Evolutionary conservation across 2,329 filamentous ascomycete species (phyloP).

Genomic region (Tolypocladium inflatum): DNA sequence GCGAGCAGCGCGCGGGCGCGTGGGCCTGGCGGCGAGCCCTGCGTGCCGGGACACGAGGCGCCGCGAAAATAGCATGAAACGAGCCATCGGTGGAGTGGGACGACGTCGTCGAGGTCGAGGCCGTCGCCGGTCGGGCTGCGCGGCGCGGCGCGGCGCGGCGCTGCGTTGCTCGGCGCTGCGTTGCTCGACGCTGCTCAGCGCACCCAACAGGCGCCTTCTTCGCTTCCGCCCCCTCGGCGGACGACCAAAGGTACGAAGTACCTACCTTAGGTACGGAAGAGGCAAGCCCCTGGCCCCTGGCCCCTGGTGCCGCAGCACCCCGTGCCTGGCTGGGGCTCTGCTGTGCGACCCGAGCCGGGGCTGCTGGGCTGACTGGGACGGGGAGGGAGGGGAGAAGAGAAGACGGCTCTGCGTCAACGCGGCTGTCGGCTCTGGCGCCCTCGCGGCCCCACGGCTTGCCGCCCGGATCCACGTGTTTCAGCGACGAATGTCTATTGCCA

Average conservation of each 20-base stretch:
- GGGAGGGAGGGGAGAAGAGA: not conserved
- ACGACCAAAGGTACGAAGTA: no score
- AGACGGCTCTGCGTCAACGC: not conserved
- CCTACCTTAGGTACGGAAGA: not conserved
- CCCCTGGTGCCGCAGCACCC: not conserved
- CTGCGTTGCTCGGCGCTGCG: no score
- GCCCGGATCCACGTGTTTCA: conserved; percentile 9
- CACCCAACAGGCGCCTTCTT: not conserved
- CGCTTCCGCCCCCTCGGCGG: no score
- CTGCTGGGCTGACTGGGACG: not conserved
- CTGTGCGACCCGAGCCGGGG: not conserved
- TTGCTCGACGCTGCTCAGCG: no score
- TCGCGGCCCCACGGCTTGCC: not conserved
- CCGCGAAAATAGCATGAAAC: not conserved
- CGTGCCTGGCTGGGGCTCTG: not conserved
- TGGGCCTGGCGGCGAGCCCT: not conserved
- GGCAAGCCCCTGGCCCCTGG: not conserved
- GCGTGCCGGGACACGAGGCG: not conserved
- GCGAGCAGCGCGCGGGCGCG: not conserved
- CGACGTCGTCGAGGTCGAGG: not conserved
- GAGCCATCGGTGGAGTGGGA: not conserved
- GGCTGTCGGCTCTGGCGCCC: not conserved
- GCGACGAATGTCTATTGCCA: conserved; percentile 14
- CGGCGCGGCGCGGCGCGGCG: no score
- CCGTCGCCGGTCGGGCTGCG: no score